A percentile compares a stretch with the other conserved stretches of the same genome.
These are phyloP conservation scores for Fusarium sp. DNA, from an alignment of 2,329 filamentous ascomycete genomes.

Conservation along the genomic window DNA sequence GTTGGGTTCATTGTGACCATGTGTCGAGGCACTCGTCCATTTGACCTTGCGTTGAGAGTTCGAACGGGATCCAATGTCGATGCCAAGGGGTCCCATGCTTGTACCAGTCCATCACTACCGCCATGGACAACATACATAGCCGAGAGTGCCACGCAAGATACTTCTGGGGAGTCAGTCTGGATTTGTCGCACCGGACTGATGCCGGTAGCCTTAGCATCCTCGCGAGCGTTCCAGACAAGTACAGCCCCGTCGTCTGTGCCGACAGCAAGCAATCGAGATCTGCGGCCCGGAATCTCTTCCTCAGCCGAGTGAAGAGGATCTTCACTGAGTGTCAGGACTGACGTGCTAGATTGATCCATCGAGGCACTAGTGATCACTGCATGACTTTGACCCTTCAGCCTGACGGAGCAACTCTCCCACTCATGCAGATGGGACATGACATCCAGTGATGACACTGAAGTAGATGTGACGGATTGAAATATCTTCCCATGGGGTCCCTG, in stretches of 20 bases:
- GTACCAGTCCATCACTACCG: conserved; percentile 92
- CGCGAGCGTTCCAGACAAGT: conserved; percentile 85
- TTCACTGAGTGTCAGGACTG: conserved; percentile 75
- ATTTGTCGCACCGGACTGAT: conserved; percentile 81
- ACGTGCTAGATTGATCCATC: conserved; percentile 78
- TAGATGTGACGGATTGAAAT: conserved; percentile 35
- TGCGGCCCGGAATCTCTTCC: conserved; percentile 81
- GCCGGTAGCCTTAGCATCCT: conserved; percentile 53
- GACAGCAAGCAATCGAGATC: conserved; percentile 80
- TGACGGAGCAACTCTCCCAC: conserved; percentile 43
- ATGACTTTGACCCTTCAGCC: conserved; percentile 65
- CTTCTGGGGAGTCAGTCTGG: conserved; percentile 87
- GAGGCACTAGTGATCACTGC: conserved; percentile 73
- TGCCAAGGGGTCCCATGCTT: conserved; percentile 94
- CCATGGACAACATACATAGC: conserved; percentile 91
- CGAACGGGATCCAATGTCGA: conserved; percentile 81
- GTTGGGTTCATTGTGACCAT: conserved; percentile 62
- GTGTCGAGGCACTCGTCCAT: conserved; percentile 81
- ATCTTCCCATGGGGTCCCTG: conserved; percentile 31
- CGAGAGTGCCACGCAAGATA: conserved; percentile 83
- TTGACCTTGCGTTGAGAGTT: conserved; percentile 86
- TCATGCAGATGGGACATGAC: conserved; percentile 39
- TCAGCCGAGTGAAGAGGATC: conserved; percentile 68
- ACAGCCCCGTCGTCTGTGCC: conserved; percentile 83
- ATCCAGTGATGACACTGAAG: conserved; percentile 30